Percentiles rank a stretch among this genome's conserved stretches.
phyloP scores from a whole-genome alignment of 1,284 basidiomycete genomes.

The Rhodotorula sp. region DNA sequence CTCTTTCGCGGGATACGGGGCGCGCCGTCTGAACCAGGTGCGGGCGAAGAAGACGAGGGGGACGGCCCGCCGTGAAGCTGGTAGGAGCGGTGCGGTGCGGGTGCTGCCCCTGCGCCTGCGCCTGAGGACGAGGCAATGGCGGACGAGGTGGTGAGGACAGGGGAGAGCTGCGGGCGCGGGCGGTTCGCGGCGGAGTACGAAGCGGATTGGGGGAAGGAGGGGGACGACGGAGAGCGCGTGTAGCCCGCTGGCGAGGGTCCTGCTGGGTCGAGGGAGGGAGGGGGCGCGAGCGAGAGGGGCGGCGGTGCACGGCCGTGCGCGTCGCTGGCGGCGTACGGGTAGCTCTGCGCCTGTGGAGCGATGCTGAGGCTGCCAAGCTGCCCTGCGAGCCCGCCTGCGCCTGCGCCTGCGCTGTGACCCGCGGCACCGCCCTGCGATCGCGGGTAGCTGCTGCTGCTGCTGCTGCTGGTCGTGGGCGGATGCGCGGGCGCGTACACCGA shows the following conservation, averaged over 20 bases:
- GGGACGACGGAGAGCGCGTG: background rate
- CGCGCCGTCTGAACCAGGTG: background rate
- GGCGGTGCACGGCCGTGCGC: background rate
- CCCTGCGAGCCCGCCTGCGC: background rate
- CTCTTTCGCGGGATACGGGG: conserved; percentile 12
- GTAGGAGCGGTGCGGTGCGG: background rate
- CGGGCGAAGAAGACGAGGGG: background rate
- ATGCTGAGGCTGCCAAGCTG: conserved; percentile 12
- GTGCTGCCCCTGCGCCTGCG: no score
- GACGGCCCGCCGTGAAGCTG: background rate
- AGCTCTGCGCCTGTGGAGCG: background rate
- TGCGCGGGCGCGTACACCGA: conserved; percentile 6
- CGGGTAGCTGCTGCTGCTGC: background rate
- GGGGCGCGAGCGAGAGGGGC: background rate
- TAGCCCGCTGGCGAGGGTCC: background rate
- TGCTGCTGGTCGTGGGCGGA: background rate
- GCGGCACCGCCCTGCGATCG: no score
- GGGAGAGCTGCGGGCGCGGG: conserved; percentile 12
- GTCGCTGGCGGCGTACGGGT: background rate
- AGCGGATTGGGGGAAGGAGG: background rate
- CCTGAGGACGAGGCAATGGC: background rate
- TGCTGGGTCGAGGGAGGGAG: background rate
- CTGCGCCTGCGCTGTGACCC: background rate
- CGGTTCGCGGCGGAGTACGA: conserved; percentile 14
- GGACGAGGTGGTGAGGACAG: background rate